These are phyloP conservation scores for Cupressus sempervirens DNA, from an alignment of 75 land plant species.

Conservation along the genomic window DNA sequence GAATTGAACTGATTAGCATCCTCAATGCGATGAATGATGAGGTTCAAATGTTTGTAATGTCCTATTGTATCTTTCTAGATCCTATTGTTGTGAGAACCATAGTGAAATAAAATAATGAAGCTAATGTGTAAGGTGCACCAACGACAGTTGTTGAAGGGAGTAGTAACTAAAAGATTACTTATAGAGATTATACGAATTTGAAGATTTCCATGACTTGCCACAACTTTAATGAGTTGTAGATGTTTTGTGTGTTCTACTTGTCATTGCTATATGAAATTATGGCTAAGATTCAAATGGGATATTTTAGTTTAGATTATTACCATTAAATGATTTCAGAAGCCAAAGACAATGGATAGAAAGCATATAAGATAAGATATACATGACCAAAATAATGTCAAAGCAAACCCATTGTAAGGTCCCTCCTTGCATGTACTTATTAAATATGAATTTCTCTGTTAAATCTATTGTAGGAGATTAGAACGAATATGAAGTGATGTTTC, in stretches of 20 bases:
- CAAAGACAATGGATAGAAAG: slow-evolving; percentile 22
- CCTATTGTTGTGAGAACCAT: slow-evolving; percentile 81
- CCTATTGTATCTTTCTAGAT: slow-evolving; percentile 29
- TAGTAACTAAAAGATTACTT: no score
- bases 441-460: no score
- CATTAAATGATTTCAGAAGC: not conserved
- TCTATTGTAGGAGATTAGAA: no score
- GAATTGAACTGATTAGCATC: no score
- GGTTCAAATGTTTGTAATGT: slow-evolving; percentile 15
- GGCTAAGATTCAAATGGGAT: no score
- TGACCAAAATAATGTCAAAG: not conserved
- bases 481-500: no score
- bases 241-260: not conserved
- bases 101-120: slow-evolving; percentile 57
- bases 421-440: no score
- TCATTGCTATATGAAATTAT: not conserved
- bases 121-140: slow-evolving; percentile 19
- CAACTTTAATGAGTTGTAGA: not conserved
- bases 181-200: not conserved
- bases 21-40: slow-evolving; percentile 73
- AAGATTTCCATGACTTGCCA: not conserved
- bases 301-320: not conserved
- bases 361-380: no score
- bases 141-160: not conserved
- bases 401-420: no score